These are phyloP conservation scores for Xylaria longipes DNA, from an alignment of 495 filamentous ascomycete species.

Conservation along the genomic window DNA sequence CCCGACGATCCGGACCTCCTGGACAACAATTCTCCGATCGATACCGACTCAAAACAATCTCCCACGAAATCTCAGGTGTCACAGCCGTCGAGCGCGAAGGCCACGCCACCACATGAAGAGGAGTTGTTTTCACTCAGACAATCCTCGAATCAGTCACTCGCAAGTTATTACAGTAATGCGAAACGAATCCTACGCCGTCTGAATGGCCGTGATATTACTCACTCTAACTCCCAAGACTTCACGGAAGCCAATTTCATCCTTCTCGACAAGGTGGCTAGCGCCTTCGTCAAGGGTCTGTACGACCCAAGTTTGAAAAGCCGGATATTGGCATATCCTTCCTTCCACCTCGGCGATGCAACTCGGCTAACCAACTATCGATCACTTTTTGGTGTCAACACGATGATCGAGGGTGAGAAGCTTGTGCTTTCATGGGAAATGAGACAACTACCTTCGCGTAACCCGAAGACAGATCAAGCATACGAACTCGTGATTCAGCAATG, in stretches of 20 bases:
- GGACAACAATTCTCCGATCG: background rate
- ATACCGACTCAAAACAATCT: background rate
- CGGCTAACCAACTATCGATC: slow-evolving; percentile 43
- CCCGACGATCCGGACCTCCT: slow-evolving; percentile 41
- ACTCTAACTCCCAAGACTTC: slow-evolving; percentile 45
- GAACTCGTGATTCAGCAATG: slow-evolving; percentile 45
- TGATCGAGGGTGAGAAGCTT: slow-evolving; percentile 58
- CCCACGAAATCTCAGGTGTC: background rate
- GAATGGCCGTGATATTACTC: slow-evolving; percentile 53
- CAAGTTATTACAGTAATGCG: slow-evolving; percentile 48
- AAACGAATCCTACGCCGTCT: slow-evolving; percentile 55
- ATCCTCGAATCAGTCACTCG: slow-evolving; percentile 42
- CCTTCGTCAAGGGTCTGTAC: slow-evolving; percentile 57
- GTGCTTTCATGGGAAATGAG: slow-evolving; percentile 52
- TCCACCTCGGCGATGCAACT: slow-evolving; percentile 37
- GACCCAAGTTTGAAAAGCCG: slow-evolving; percentile 47
- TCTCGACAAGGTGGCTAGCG: slow-evolving; percentile 53
- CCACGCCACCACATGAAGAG: slow-evolving; percentile 33
- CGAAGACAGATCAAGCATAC: slow-evolving; percentile 43
- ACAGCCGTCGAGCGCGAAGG: background rate
- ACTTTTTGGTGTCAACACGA: slow-evolving; percentile 52
- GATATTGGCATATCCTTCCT: slow-evolving; percentile 47
- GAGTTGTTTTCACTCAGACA: slow-evolving; percentile 47
- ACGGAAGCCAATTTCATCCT: slow-evolving; percentile 45
- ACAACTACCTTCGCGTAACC: slow-evolving; percentile 40